These are phyloP conservation scores for Nicotiana attenuata DNA, from an alignment of 257 asterid genomes.

Conservation along the genomic window DNA sequence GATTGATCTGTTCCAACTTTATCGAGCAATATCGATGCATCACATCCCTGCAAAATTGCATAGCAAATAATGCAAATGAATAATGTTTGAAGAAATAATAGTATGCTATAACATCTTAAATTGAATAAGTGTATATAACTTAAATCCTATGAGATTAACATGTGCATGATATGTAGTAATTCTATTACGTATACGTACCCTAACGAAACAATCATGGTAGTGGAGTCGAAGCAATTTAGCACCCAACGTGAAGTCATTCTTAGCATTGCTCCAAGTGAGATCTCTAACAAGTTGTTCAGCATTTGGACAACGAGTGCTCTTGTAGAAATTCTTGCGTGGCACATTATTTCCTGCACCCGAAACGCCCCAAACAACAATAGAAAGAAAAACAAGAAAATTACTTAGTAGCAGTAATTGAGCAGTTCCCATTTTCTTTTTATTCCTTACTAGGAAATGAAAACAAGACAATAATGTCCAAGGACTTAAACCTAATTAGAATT, in stretches of 20 bases:
- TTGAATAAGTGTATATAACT: background rate
- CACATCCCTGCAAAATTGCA: slow-evolving; percentile 25
- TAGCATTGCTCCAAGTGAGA: slow-evolving; percentile 19
- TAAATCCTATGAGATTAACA: background rate
- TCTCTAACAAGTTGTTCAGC: slow-evolving; percentile 21
- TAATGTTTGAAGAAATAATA: background rate
- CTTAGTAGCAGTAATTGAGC: background rate
- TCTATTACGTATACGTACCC: slow-evolving; percentile 5
- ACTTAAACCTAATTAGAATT: background rate
- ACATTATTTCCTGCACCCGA: background rate
- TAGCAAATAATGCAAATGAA: background rate
- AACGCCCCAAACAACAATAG: background rate
- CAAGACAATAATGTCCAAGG: background rate
- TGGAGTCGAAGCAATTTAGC: slow-evolving; percentile 34
- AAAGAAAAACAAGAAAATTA: background rate
- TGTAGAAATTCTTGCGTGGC: slow-evolving; percentile 15
- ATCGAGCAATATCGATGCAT: slow-evolving; percentile 31
- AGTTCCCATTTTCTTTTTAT: background rate
- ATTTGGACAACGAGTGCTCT: slow-evolving; percentile 12
- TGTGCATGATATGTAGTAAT: background rate
- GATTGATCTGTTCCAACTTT: background rate
- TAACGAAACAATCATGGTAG: slow-evolving; percentile 36
- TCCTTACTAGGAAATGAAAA: background rate
- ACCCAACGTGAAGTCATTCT: slow-evolving; percentile 9
- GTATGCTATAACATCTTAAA: background rate